These are phyloP conservation scores for Trichophyton rubrum DNA, from an alignment of 2,329 filamentous ascomycete genomes.

Conservation along the genomic window DNA sequence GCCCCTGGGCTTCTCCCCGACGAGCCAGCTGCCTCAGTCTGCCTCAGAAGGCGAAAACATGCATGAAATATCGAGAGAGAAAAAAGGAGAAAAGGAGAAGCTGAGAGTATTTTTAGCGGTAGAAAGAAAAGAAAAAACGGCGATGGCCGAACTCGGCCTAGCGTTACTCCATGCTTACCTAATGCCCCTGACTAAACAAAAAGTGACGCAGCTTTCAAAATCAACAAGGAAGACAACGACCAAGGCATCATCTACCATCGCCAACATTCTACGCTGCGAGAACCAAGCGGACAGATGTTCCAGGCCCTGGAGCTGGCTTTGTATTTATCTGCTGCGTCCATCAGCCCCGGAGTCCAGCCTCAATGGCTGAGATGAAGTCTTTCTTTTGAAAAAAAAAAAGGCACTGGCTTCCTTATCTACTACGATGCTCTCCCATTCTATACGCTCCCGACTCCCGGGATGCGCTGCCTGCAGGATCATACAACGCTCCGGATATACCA, in stretches of 20 bases:
- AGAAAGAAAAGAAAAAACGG: background rate
- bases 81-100: background rate
- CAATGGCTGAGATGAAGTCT: slow-evolving; percentile 1
- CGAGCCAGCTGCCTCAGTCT: background rate
- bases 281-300: background rate
- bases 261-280: background rate
- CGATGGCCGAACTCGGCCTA: background rate
- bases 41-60: background rate
- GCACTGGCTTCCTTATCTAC: background rate
- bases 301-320: background rate
- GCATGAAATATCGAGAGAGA: background rate
- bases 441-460: slow-evolving; percentile 1
- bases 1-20: background rate
- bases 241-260: background rate
- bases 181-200: slow-evolving; percentile 2
- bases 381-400: background rate
- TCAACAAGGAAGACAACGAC: background rate
- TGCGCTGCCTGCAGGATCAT: background rate
- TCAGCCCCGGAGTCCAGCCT: background rate
- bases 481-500: background rate
- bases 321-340: background rate
- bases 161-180: background rate
- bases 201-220: slow-evolving; percentile 1
- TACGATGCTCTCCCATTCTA: background rate
- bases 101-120: background rate